phyloP scores from a whole-genome alignment of 495 filamentous ascomycete species.

The Hyaloscypha hepaticicola region DNA sequence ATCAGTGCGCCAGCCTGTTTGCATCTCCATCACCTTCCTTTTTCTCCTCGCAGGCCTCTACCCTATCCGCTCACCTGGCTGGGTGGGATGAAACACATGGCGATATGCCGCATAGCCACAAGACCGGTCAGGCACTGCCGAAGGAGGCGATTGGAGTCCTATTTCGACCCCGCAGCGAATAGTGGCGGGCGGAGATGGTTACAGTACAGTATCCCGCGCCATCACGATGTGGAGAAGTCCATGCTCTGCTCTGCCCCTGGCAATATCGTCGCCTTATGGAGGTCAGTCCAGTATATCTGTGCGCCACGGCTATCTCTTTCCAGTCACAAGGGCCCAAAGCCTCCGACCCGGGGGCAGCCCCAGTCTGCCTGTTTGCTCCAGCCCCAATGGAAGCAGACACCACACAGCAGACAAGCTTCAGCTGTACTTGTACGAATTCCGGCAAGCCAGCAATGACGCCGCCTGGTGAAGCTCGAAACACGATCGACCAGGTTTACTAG shows the following conservation, averaged over 20 bases:
- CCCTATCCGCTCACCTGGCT: conserved; percentile 6
- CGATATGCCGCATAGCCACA: conserved; percentile 1
- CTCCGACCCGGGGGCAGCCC: neutral
- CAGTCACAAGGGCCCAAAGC: neutral
- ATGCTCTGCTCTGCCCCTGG: neutral
- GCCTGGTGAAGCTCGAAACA: conserved; percentile 16
- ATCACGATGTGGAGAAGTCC: neutral
- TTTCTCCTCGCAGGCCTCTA: neutral
- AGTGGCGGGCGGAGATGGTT: neutral
- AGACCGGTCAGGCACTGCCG: conserved; percentile 1
- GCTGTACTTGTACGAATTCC: neutral
- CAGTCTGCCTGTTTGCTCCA: neutral
- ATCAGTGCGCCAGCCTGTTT: neutral
- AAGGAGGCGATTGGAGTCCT: neutral
- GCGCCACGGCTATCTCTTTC: conserved; percentile 4
- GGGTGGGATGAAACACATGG: neutral
- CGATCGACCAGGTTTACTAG: conserved; percentile 8
- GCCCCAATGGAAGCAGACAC: conserved; percentile 2
- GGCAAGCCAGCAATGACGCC: conserved; percentile 16
- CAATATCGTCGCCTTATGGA: neutral
- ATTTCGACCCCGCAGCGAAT: neutral
- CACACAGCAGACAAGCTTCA: conserved; percentile 12
- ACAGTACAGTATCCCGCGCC: neutral
- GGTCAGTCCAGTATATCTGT: neutral
- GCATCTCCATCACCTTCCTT: neutral